These are phyloP conservation scores for Xylaria intraflava DNA, from an alignment of 495 filamentous ascomycete genomes.

Conservation along the genomic window DNA sequence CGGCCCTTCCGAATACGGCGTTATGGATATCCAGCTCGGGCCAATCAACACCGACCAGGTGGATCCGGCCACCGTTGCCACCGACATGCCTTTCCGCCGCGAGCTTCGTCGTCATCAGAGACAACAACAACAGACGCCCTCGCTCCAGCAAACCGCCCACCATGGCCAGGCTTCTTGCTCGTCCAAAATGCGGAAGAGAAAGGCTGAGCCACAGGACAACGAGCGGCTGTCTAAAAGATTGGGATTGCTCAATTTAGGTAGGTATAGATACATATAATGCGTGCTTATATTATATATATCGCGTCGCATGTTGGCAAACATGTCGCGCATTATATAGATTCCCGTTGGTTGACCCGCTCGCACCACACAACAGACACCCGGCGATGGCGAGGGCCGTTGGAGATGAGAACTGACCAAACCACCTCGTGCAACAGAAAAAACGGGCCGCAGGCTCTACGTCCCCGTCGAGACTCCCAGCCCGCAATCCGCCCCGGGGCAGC, in stretches of 20 bases:
- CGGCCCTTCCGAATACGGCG: neutral
- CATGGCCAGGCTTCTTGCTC: constrained; percentile 18
- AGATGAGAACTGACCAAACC: neutral
- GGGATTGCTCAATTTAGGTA: constrained; percentile 75
- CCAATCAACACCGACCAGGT: constrained; percentile 8
- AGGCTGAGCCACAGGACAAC: constrained; percentile 43
- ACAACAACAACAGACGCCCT: neutral
- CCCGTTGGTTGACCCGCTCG: neutral
- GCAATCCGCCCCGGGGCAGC: constrained; percentile 11
- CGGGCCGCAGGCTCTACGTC: constrained; percentile 50
- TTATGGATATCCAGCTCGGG: constrained; percentile 22
- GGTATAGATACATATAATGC: constrained; percentile 17
- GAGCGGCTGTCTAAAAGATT: constrained; percentile 71
- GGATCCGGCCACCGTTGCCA: constrained; percentile 1
- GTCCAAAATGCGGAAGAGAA: constrained; percentile 42
- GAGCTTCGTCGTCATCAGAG: constrained; percentile 7
- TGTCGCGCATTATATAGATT: neutral
- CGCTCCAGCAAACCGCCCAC: neutral
- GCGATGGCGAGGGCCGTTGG: neutral
- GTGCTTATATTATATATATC: neutral
- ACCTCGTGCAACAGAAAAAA: constrained; percentile 36
- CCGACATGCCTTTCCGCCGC: neutral
- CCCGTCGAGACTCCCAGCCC: constrained; percentile 39
- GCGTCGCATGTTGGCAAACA: too few relatives aligned
- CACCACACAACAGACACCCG: too few relatives aligned